Evolutionary conservation across 2,329 filamentous ascomycete genomes (phyloP), one percentile per base, ranked within the genome.

Genomic region (Lachnellula cervina): DNA sequence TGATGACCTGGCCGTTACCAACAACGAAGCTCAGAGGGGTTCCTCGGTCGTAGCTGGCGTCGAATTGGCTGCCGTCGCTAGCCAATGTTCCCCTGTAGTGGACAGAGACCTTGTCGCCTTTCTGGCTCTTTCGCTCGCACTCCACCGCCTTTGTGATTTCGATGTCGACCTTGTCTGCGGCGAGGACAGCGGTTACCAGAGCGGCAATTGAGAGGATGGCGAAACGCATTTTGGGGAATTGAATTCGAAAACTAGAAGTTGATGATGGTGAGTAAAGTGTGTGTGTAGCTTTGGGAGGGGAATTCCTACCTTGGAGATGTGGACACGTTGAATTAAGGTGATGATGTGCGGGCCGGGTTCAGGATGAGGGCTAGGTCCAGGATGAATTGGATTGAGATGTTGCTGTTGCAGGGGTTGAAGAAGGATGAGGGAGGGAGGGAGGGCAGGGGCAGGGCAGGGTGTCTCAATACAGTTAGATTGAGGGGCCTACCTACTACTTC

Each of bases 41-140:
- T 37, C 84, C 83, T 44, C 92, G 84, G 64, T 92, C 85, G 74
- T 95, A 95, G 73, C 82, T 86, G 60, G 89, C 83, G 74, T 97
- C 93, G 69, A 97, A 97, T 71, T 94, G 78, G 59, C 81, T 78
- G 66, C 91, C 93, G 62, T 84, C 82, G 51, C 59, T 84, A 80
- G 34, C 21, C 44, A 97, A 82, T 1, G 88, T 94, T 65, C 93
- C 93, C 54, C 82, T 82, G 79, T 97, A 97, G 77, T 97, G 91
- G 68, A 97, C 90, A 54, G 85, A 78, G 69, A 97, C 84, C 61
- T 78, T 84, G 76, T 97, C 92, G 63, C 90, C 90, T 59, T 80
- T 82, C 68, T 81, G 68, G 16, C 83, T 88, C 77, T 89, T 92
- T 73, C 90, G 86, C 50, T 84, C 83, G 78, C 92, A 97, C 64